Base-by-base conservation (phyloP, 2,329 filamentous ascomycete genomes). In the Achaetomium macrosporum region DNA sequence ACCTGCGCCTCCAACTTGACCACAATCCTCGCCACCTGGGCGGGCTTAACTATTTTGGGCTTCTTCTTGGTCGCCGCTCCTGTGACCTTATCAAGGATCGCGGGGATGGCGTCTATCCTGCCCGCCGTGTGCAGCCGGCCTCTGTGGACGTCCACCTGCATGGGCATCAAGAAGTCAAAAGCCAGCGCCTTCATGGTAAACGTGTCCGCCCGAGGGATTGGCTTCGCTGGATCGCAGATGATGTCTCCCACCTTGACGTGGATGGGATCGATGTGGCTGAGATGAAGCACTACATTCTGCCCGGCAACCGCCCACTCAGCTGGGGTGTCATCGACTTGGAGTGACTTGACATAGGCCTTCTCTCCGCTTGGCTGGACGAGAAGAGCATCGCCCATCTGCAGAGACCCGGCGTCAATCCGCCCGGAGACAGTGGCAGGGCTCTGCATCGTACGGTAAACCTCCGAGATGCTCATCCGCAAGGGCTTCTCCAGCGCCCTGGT, bases 241-340 rank as follows among this genome's bases (percentile, higher is more conserved):
- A 97, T 87, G 64, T 97, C 91, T 17, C 93, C 93, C 8, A 87
- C 78, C 42, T 83, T 82, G 10, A 99, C 78, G 63, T 96, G 87
- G 15, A 88, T 80, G 0, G 88, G 81, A 62, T 97, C 92, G 64
- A 96, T 90, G 59, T 92, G 87, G 9, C 83, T 78, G 45, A 99
- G 77, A 60, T 95, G 87, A n/a, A 99, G 73, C 0, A 84, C 85
- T 15, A 88, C 82, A 55, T 93, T 95, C 65, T 97, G 90, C 1
- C 92, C 92, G 1, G 92, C 91, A 13, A 96, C 90, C 0, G 88
- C 90, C 90, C 90, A 99, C 55, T 96, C 90, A 12, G 78, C 81
- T 1, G 80, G 72, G 47, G 87, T 81, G 19, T 82, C 78, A 65
- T 92, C 86, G 10, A 90, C 78, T 66, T 93, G 85, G 44, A 99